Evolutionary conservation across 345 rosid genomes (phyloP), one percentile per base, ranked within the genome.

Genomic region (Cochlearia excelsa): DNA sequence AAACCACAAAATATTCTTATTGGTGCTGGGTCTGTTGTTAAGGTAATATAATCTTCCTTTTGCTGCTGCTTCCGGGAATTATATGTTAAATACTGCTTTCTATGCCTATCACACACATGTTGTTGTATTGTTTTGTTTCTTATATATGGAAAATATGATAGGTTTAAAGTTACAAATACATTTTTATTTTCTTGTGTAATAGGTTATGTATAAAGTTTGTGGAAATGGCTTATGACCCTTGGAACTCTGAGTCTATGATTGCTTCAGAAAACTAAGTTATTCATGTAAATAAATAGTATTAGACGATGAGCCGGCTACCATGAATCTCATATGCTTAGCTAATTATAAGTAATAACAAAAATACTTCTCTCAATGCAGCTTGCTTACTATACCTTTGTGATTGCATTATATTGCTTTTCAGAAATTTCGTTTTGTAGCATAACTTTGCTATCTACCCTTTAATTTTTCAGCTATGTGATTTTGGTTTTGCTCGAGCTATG

Each of bases 401-500:
- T 49, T 16, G 23, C 23, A 16, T 16, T 16, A 16, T 16, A 16
- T 1, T 8, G 4, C n/a, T 4, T 69, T 5, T 42, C 40, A 37
- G 7, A 4, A 4, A 37, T 37, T 74, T 9, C 0, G 7, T 27
- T 39, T 26, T 8, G 40, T 37, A 37, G 40, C 40, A 37, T 37
- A 37, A 43, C 3, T 51, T 37, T 42, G 23, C 52, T 30, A 35
- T 57, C 38, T 43, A 8, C 7, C 60, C 49, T 61, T 73, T 51
- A 46, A 26, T 51, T 55, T 40, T 63, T 41, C 89, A 93, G 99
- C 95, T 89, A 47, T 93, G 99, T 51, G 99, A 89, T 80, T 93
- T 93, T 79, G 99, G 99, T 47, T 89, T 93, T 81, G 99, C 99
- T 42, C 99, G 99, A 57, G 93, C 99, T 57, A 93, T 89, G 99